A percentile compares a stretch with the other conserved stretches of the same genome.
Conservation (phyloP, 2,329 filamentous ascomycete species). For the Colletotrichum kahawae region DNA sequence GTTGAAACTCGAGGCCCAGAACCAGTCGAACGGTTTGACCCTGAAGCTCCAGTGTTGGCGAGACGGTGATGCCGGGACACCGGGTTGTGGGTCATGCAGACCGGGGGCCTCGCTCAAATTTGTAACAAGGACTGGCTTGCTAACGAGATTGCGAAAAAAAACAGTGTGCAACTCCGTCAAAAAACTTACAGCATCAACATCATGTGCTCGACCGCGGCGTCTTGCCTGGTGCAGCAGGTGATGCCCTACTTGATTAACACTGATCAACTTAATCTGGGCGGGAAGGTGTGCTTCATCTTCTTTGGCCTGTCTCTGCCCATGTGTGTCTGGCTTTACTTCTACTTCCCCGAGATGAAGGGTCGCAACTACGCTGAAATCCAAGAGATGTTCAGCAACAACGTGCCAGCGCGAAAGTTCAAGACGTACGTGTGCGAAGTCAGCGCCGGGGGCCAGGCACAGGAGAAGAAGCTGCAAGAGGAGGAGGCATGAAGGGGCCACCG, state of each 20-base stretch:
- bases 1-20: not conserved
- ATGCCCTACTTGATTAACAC: slow-evolving; percentile 35
- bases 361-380: slow-evolving; percentile 23
- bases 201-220: slow-evolving; percentile 32
- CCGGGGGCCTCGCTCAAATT: slow-evolving; percentile 63
- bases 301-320: slow-evolving; percentile 32
- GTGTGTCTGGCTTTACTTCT: slow-evolving; percentile 22
- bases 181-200: slow-evolving; percentile 39
- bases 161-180: slow-evolving; percentile 31
- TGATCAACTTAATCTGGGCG: slow-evolving; percentile 34
- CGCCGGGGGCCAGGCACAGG: not conserved
- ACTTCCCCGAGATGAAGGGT: slow-evolving; percentile 23
- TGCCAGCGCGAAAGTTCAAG: slow-evolving; percentile 17
- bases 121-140: slow-evolving; percentile 71
- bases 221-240: slow-evolving; percentile 32
- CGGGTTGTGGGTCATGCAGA: slow-evolving; percentile 30
- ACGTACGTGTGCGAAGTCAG: slow-evolving; percentile 11
- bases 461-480: slow-evolving; percentile 12
- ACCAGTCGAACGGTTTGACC: not conserved
- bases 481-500: slow-evolving; percentile 6
- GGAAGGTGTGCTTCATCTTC: slow-evolving; percentile 37
- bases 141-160: slow-evolving; percentile 67
- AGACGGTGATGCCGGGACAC: not conserved
- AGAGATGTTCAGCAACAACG: slow-evolving; percentile 17
- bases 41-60: not conserved